Evolutionary conservation across 495 filamentous ascomycete genomes (phyloP), one percentile per base, ranked within the genome.

Genomic region (Hypoxylon fuscum): DNA sequence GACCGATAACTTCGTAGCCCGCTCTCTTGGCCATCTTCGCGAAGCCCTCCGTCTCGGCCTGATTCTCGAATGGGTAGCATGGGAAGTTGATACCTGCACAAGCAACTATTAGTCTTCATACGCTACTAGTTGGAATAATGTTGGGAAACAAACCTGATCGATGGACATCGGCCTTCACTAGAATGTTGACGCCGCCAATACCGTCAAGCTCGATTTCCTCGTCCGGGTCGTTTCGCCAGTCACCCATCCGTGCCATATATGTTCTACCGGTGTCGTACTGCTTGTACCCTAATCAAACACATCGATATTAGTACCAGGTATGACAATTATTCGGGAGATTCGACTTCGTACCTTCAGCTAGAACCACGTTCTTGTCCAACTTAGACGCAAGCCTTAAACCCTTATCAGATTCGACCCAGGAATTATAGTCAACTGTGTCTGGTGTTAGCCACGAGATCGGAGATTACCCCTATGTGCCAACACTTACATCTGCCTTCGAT

Each of bases 11-110:
- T 69, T 91, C 82, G 76, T 97, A 98, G 38, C 94, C 94, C 31
- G 95, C 95, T 62, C 94, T 85, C 81, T 97, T 98, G 57, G 95
- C 95, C 95, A 98, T 98, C 73, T 91, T 94, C 40, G 95, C 95
- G 69, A 98, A 98, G 3, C 95, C 95, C 75, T 98, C 95, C 4
- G 95, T 98, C 76, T 98, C 95, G 60, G 95, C 95, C 78, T 98
- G 95, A 76, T 98, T 98, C 77, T 98, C 96, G 74, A 98, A 98
- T 12, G 95, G 85, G 72, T 98, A 98, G 72, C 89, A 86, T 14
- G 95, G 95, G 78, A 98, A 98, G 76, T 98, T 98, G 77, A 98
- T 92, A 35, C 94, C 94, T 93, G 23, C 25, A n/a, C 25, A n/a
- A n/a, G n/a, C n/a, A 42, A 17, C 9, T 14, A 34, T 66, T 53